Conservation (phyloP, 805 yeast genomes). For the baker's yeast (Saccharomyces cerevisiae) region DNA sequence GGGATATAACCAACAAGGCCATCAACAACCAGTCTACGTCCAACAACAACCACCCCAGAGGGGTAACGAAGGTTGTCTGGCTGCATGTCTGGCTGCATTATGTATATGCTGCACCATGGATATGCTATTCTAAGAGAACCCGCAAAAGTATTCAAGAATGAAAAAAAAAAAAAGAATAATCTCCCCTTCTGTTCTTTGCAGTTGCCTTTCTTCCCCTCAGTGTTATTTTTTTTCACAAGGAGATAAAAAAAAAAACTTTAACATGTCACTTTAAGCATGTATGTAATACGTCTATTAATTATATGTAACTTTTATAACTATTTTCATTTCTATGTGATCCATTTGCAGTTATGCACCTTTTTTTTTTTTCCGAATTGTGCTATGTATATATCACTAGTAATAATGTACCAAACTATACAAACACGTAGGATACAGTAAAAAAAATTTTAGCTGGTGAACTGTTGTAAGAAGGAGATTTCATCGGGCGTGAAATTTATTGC, state of each 20-base stretch:
- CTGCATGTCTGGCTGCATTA: slow-evolving; percentile 47
- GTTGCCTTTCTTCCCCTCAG: neutral
- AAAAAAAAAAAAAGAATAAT: neutral
- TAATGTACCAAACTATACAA: neutral
- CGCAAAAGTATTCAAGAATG: neutral
- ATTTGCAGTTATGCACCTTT: neutral
- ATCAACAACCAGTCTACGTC: slow-evolving; percentile 45
- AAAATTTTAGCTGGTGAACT: slow-evolving; percentile 10
- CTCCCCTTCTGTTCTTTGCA: neutral
- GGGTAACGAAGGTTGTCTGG: slow-evolving; percentile 37
- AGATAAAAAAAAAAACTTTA: neutral
- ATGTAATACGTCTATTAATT: neutral
- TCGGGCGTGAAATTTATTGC: slow-evolving; percentile 14
- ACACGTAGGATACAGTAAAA: neutral
- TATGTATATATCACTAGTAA: neutral
- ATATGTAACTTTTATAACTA: neutral
- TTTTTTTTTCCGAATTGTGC: neutral
- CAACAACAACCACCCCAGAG: slow-evolving; percentile 39
- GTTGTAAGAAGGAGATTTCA: slow-evolving; percentile 22
- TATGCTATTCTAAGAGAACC: slow-evolving; percentile 34
- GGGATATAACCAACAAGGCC: slow-evolving; percentile 30
- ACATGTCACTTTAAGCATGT: neutral
- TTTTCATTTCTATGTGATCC: neutral
- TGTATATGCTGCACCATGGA: slow-evolving; percentile 51
- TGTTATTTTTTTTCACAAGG: neutral